Base-by-base conservation (phyloP, 2,329 filamentous ascomycete genomes). In the Monosporascus sp. region DNA sequence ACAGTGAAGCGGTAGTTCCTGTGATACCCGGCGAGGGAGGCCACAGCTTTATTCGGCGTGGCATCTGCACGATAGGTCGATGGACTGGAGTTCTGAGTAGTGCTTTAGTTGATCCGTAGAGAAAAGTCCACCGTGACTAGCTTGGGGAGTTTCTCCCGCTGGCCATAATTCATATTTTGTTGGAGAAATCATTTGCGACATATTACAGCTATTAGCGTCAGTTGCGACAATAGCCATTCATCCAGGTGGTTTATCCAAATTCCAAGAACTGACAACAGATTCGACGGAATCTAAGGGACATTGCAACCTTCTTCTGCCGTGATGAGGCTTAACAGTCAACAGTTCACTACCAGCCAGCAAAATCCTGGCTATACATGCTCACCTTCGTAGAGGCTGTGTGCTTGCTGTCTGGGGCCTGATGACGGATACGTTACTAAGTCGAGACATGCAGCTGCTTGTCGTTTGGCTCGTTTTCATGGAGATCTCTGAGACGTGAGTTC, bases 1-100 rank as follows among this genome's bases (percentile, higher is more conserved):
- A 60, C 61, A 63, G 62, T 64, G 60, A 63, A 62, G 60, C 57
- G 54, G 55, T 59, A 54, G 49, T 46, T 39, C 37, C 43, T 53
- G 52, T 54, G 60, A 65, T 65, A 65, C 61, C 63, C 37, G 31
- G 51, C 37, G 49, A 49, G 43, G 9, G 39, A 20, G 8, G 39
- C 5, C 5, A 43, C 18, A 6, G 39, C 39, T 24, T 46, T 46
- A 24, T 31, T 17, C 43, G 43, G 43, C 8, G 17, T 31, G 22
- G 43, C 24, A 27, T 46, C 55, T 51, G 48, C 41, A 51, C 48
- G 49, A 49, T 47, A 52, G 31, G 22, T 37, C 14, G 52, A 46
- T 25, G 43, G 49, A 56, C 53, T 43, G 39, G 37, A 49, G 50
- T 27, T 38, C 22, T 31, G 27, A 22, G 50, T 35, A 22, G 46